Base-by-base conservation (phyloP, 2,329 filamentous ascomycete species). In the Paraphoma chrysanthemicola region DNA sequence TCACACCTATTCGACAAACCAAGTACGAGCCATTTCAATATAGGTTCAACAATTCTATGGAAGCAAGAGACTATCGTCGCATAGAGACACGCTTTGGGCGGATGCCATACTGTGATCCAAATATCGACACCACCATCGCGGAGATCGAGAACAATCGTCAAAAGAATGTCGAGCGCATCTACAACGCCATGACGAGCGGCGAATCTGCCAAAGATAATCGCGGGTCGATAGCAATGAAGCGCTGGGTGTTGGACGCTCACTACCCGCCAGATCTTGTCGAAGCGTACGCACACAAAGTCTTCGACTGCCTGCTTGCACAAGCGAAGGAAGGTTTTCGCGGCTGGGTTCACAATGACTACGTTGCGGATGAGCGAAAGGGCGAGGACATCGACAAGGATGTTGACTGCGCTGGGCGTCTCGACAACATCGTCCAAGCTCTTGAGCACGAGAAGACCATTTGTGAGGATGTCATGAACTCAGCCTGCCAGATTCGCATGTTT, bases 381-480 rank as follows among this genome's bases (percentile, higher is more conserved):
- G 72, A 75, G 36, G 66, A 69, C 18, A 70, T 73, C 31, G 73
- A 76, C 41, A 68, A 65, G 6, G 64, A 74, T n/a, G 59, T 69
- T 4, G 63, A 66, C 52, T 76, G 73, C 38, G 62, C 59, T 23
- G 67, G 59, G 1, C 62, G 73, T 3, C 51, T 76, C 10, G 63
- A 70, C 5, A 74, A 71, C 30, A 65, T 76, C 48, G 64, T 76
- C 16, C 51, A 56, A 12, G 72, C 67, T 1, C 64, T 76, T 1
- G 66, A 71, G 58, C 66, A 70, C 31, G 73, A 76, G 49, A 76
- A 75, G 60, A 74, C 72, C 0, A 73, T 76, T 14, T 75, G 73
- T 51, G 73, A 76, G 42, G 73, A 76, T 48, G 71, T 76, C 14
- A 73, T 76, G 65, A 69, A 63, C 53, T 75, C 72, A 1, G 71